These are phyloP conservation scores for Yarrowia osloensis DNA, from an alignment of 805 yeast genomes.

Conservation along the genomic window DNA sequence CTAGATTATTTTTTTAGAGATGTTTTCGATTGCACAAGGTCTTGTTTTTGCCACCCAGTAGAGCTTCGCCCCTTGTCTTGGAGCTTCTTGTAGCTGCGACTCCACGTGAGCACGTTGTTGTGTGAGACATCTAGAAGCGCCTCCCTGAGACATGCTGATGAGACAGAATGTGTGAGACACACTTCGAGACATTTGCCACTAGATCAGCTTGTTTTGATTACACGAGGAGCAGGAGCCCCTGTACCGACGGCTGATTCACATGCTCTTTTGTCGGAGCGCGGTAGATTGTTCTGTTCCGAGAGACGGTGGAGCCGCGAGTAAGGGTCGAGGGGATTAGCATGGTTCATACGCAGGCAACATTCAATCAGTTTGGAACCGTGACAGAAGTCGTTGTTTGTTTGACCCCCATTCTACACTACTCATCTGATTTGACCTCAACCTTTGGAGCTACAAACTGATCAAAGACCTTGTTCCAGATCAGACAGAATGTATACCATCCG, in stretches of 20 bases:
- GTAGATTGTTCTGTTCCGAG: not conserved
- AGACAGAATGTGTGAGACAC: constrained; percentile 9
- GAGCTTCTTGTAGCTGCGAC: not conserved
- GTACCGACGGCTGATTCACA: too few relatives aligned
- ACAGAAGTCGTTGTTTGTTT: too few relatives aligned
- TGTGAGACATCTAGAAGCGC: constrained; percentile 15
- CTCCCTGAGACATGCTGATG: not conserved
- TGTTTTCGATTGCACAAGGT: not conserved
- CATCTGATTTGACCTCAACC: too few relatives aligned
- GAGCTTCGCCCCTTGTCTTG: not conserved
- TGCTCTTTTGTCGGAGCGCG: not conserved
- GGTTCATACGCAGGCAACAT: too few relatives aligned
- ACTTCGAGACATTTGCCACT: constrained; percentile 2
- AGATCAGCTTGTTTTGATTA: not conserved
- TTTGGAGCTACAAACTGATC: too few relatives aligned
- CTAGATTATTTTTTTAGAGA: constrained; percentile 45
- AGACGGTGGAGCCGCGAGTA: not conserved
- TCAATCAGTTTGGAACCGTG: too few relatives aligned
- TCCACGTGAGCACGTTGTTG: not conserved
- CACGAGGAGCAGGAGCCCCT: not conserved
- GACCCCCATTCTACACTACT: too few relatives aligned
- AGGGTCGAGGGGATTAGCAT: too few relatives aligned
- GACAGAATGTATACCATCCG: too few relatives aligned
- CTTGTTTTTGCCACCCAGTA: constrained; percentile 4
- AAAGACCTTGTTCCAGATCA: too few relatives aligned